Base-by-base conservation (phyloP, 768 basidiomycete genomes). In the Tubosaeta sp. region DNA sequence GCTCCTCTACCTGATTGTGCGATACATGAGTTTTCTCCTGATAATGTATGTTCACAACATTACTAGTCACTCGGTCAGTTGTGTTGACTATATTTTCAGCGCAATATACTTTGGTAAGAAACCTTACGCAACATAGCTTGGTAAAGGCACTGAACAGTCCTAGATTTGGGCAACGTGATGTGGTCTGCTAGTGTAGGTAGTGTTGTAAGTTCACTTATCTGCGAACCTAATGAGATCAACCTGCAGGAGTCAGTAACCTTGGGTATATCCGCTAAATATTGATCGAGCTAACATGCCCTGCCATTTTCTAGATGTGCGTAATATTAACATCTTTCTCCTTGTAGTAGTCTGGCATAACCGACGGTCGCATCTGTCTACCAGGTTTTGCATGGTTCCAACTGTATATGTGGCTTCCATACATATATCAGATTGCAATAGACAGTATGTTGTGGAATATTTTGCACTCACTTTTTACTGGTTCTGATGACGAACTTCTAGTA, bases 391-490 rank as follows among this genome's bases (percentile, higher is more conserved):
- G 35, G 51, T 61, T 51, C 26, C 25, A 62, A 37, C 31, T 59
- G 25, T 59, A 38, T 34, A 31, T 34, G 27, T 43, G 37, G 61
- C 57, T 43, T 25, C 52, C 53, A 9, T 51, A 43, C 14, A 31
- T 56, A 11, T 62, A 59, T 44, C 46, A 54, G 26, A 3, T 57
- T 1, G 60, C 60, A 8, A 55, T 59, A 58, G 61, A 63, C 42
- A 50, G 61, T 62, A 43, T 7, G 59, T 54, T 31, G 12, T 51
- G 32, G 5, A 5, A 13, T 6, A 1, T 6, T 13, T 37, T n/a
- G 7, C 16, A 16, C 9, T 26, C 22, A 13, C 25, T 31, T 27
- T n/a, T 2, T 7, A 9, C 6, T 12, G 25, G 6, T 6, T 32
- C 43, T 54, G 10, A 62, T 7, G 10, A 6, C 12, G 4, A 35